Evolutionary conservation across 306 rosid genomes (phyloP).

Genomic region (Fragaria iinumae): DNA sequence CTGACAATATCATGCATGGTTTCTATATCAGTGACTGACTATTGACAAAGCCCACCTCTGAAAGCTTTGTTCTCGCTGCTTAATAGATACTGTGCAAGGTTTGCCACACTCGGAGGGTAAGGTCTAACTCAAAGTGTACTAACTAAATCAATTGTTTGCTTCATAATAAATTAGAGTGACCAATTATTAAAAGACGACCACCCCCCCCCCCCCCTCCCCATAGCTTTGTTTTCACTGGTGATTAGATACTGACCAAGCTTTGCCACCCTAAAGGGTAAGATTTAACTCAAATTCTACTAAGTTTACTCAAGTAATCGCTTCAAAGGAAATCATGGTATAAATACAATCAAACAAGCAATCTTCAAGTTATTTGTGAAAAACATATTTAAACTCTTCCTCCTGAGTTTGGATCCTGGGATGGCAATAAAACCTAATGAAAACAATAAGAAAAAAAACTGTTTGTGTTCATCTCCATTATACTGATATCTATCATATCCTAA

Average conservation of each 20-base stretch:
- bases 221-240: background rate
- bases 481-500: background rate
- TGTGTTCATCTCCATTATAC: background rate
- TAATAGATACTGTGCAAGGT: background rate
- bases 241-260: too few species aligned
- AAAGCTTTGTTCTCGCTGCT: background rate
- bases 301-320: background rate
- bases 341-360: conserved; percentile 4
- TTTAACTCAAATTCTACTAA: background rate
- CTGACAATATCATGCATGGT: background rate
- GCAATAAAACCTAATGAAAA: background rate
- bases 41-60: conserved; percentile 1
- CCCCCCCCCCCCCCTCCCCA: background rate
- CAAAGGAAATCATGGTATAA: background rate
- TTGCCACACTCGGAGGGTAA: background rate
- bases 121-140: background rate
- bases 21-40: background rate
- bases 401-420: background rate
- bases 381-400: background rate
- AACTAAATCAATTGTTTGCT: background rate
- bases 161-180: background rate
- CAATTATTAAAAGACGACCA: too few species aligned
- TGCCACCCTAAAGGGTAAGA: background rate
- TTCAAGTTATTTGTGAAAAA: background rate
- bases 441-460: background rate